Evolutionary conservation across 192 early-diverging fungal genomes (phyloP).

Genomic region (Coemansia sp.): DNA sequence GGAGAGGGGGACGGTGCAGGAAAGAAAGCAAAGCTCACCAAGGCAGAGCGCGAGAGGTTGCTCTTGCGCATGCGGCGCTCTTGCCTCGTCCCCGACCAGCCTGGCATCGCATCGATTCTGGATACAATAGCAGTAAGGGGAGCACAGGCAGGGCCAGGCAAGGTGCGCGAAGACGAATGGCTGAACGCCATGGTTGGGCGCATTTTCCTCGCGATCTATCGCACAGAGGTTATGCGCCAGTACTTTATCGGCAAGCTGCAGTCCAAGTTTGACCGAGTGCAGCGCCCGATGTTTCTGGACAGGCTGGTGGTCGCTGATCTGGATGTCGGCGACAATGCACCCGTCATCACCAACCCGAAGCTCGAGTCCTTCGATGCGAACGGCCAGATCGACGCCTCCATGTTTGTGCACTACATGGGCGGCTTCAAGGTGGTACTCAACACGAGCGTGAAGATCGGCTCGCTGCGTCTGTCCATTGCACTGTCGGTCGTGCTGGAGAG

Average conservation of each 20-base stretch:
- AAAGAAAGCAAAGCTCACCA: too few relatives aligned
- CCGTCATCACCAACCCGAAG: conserved; percentile 73
- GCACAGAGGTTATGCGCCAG: conserved; percentile 61
- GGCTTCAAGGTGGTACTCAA: conserved; percentile 74
- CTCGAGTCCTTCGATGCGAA: conserved; percentile 68
- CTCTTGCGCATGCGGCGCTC: conserved; percentile 30
- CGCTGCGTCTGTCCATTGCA: conserved; percentile 74
- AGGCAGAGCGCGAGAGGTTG: conserved; percentile 21
- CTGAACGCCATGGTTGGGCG: conserved; percentile 84
- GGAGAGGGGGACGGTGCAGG: conserved; percentile 6
- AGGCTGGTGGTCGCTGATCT: conserved; percentile 77
- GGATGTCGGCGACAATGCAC: conserved; percentile 73
- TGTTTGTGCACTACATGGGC: conserved; percentile 76
- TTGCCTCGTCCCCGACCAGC: conserved; percentile 38
- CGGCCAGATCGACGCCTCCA: conserved; percentile 72
- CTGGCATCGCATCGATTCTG: conserved; percentile 32
- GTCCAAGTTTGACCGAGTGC: conserved; percentile 61
- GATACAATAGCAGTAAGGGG: conserved; percentile 39
- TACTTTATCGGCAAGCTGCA: conserved; percentile 67
- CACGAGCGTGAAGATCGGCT: conserved; percentile 62
- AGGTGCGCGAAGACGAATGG: conserved; percentile 68
- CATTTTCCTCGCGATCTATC: conserved; percentile 70
- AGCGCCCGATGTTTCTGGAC: conserved; percentile 71
- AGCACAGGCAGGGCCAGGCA: conserved; percentile 17
- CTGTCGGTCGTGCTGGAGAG: conserved; percentile 72